Conservation (phyloP, 352 stramenopile species). For the Saprolegnia parasitica region DNA sequence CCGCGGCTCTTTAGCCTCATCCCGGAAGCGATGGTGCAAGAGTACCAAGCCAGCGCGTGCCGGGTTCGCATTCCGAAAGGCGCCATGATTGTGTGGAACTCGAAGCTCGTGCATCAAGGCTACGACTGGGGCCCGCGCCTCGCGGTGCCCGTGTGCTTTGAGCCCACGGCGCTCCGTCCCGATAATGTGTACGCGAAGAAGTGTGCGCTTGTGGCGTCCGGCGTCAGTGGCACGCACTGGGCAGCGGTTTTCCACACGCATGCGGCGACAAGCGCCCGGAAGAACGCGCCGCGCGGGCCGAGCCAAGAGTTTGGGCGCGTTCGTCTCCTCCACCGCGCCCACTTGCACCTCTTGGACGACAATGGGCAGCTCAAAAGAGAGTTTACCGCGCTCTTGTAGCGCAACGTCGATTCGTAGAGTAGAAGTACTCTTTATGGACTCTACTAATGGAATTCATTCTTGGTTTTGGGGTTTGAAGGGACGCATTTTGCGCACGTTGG, state of each 20-base stretch:
- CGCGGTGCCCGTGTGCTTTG: conserved; percentile 2
- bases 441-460: no score
- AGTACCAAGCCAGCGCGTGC: neutral
- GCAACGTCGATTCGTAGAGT: no score
- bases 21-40: neutral
- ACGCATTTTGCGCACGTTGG: no score
- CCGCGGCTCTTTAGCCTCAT: conserved; percentile 1
- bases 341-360: conserved; percentile 5
- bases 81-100: conserved; percentile 6
- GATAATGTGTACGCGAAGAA: neutral
- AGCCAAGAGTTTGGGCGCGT: neutral
- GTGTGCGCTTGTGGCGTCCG: neutral
- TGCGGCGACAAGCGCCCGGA: neutral
- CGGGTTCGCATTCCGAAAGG: neutral
- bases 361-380: neutral
- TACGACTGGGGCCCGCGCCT: conserved; percentile 6
- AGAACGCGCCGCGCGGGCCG: neutral
- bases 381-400: neutral
- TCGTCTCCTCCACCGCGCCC: conserved; percentile 2
- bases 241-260: conserved; percentile 10
- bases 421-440: no score
- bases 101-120: conserved; percentile 3
- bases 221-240: conserved; percentile 5
- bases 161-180: neutral
- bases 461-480: no score